phyloP scores from a whole-genome alignment of 1,284 basidiomycete species.

The Spongiforma sp. region DNA sequence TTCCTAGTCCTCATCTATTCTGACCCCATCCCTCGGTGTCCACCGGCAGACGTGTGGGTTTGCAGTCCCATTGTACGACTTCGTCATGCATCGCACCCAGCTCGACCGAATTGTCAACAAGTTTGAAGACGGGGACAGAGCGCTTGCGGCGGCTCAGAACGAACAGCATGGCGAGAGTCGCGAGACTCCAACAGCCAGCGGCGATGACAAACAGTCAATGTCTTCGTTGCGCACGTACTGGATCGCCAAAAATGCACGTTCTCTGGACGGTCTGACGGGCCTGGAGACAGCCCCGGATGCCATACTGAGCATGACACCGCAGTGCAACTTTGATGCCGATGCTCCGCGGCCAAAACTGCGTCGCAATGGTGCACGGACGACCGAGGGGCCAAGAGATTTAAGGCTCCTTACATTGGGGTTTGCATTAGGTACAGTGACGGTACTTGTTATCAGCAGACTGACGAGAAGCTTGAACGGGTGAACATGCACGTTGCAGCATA shows the following conservation, averaged over 20 bases:
- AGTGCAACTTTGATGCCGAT: no score
- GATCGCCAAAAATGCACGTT: no score
- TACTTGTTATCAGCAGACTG: slow-evolving; percentile 9
- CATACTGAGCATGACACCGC: no score
- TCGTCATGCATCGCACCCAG: slow-evolving; percentile 48
- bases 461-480: slow-evolving; percentile 6
- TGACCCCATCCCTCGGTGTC: not conserved
- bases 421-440: slow-evolving; percentile 13
- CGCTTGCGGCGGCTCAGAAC: not conserved
- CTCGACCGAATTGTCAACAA: slow-evolving; percentile 37
- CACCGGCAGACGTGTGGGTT: no score
- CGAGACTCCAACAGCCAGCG: no score
- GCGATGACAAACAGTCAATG: no score
- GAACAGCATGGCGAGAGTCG: not conserved
- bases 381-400: not conserved
- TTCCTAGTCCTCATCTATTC: not conserved
- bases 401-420: slow-evolving; percentile 25
- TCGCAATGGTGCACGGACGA: not conserved
- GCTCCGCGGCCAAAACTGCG: no score
- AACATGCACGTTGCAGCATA: no score
- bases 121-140: slow-evolving; percentile 36
- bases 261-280: no score
- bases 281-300: no score
- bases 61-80: slow-evolving; percentile 55
- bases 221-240: no score